Conservation (phyloP, 1,139 yeast genomes). For the Blastobotrys arbuscula region DNA sequence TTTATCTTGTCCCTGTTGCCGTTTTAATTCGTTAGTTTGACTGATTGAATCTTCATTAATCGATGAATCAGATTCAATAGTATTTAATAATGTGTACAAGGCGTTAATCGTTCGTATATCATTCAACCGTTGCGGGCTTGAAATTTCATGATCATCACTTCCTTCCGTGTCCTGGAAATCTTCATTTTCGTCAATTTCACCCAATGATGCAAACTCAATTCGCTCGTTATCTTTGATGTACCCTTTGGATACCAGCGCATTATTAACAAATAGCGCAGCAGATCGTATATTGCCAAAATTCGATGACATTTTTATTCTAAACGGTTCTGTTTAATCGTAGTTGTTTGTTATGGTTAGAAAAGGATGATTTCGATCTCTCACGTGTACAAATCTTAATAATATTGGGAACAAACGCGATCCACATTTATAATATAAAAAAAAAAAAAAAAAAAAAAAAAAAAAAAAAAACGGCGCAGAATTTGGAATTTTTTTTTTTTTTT, state of each 20-base stretch:
- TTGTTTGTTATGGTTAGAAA: too few species aligned
- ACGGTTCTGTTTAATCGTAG: not conserved
- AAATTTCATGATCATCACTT: not conserved
- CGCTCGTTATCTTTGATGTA: slow-evolving; percentile 25
- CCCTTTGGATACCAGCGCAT: slow-evolving; percentile 26
- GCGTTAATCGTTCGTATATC: slow-evolving; percentile 28
- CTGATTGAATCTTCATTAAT: slow-evolving; percentile 14
- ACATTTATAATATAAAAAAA: too few species aligned
- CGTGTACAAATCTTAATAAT: too few species aligned
- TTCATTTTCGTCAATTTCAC: slow-evolving; percentile 1
- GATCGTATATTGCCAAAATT: slow-evolving; percentile 20
- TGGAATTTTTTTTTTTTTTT: too few species aligned
- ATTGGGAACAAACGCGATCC: too few species aligned
- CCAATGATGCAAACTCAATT: slow-evolving; percentile 18
- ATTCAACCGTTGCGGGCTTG: slow-evolving; percentile 10
- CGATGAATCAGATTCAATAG: slow-evolving; percentile 23
- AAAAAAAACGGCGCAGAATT: not conserved
- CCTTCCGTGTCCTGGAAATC: not conserved
- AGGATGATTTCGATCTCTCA: too few species aligned
- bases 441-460: too few species aligned
- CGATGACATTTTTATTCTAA: slow-evolving; percentile 9
- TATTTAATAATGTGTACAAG: slow-evolving; percentile 26
- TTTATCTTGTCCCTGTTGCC: slow-evolving; percentile 18
- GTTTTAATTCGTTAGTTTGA: slow-evolving; percentile 14
- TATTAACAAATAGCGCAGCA: slow-evolving; percentile 28